These are phyloP conservation scores for Tephrocybe sp. DNA, from an alignment of 768 basidiomycete species.

Conservation along the genomic window DNA sequence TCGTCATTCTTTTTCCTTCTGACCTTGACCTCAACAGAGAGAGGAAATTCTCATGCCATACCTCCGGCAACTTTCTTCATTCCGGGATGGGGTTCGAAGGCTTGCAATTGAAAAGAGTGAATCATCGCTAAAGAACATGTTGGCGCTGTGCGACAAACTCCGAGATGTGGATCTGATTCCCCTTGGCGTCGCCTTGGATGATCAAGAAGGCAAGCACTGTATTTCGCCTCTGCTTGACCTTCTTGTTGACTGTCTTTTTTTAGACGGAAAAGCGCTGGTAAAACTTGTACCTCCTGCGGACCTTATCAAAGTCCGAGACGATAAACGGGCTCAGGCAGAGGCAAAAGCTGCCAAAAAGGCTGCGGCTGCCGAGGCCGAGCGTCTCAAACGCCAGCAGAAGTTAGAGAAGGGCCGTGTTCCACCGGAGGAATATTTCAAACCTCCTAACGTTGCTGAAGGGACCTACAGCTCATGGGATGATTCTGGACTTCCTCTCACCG, in stretches of 20 bases:
- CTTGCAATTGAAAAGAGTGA: constrained; percentile 75
- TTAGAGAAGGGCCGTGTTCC: constrained; percentile 82
- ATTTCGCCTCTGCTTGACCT: background rate
- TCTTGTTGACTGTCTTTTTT: constrained; percentile 4
- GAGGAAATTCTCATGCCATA: constrained; percentile 91
- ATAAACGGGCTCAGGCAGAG: constrained; percentile 73
- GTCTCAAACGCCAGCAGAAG: constrained; percentile 68
- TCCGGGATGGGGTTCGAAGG: constrained; percentile 87
- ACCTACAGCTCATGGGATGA: constrained; percentile 86
- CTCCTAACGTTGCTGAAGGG: constrained; percentile 72
- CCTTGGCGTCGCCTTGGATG: constrained; percentile 95
- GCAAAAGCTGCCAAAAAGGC: constrained; percentile 83
- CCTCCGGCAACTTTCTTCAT: constrained; percentile 78
- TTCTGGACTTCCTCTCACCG: constrained; percentile 81
- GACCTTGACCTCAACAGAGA: constrained; percentile 45
- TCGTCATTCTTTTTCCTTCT: constrained; percentile 4
- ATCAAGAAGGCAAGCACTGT: constrained; percentile 76
- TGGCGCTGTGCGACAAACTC: constrained; percentile 85
- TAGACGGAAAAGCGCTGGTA: constrained; percentile 93
- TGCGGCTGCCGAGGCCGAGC: constrained; percentile 61
- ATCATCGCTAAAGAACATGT: constrained; percentile 71
- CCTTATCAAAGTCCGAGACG: constrained; percentile 83
- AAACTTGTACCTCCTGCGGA: constrained; percentile 86
- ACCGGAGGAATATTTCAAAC: constrained; percentile 81
- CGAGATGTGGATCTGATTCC: constrained; percentile 89